These are phyloP conservation scores for Raphanus sativus DNA, from an alignment of 345 rosid genomes.

Conservation along the genomic window DNA sequence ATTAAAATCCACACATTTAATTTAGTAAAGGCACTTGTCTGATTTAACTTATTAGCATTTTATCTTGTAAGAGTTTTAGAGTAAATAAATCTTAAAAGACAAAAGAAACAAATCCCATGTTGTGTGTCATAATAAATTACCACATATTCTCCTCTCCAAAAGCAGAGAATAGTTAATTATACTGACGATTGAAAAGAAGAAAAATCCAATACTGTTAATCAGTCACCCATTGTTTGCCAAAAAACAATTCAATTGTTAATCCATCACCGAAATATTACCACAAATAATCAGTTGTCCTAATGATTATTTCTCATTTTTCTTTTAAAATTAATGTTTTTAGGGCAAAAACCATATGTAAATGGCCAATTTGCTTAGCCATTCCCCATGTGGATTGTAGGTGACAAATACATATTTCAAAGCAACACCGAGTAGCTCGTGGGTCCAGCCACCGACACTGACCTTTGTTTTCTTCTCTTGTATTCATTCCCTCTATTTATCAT, in stretches of 20 bases:
- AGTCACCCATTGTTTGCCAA: neutral
- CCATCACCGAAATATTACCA: neutral
- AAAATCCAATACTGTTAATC: neutral
- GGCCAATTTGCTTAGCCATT: constrained; percentile 20
- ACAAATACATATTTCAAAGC: constrained; percentile 33
- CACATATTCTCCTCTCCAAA: neutral
- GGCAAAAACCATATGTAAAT: constrained; percentile 20
- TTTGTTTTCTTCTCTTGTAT: constrained; percentile 18
- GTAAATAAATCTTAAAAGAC: constrained; percentile 1
- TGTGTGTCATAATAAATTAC: neutral
- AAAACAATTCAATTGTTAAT: neutral
- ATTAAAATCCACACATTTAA: neutral
- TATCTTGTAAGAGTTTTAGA: neutral
- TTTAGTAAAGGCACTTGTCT: neutral
- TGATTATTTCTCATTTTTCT: neutral
- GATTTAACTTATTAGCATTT: neutral
- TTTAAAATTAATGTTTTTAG: neutral
- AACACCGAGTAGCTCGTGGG: constrained; percentile 28
- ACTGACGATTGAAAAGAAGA: neutral
- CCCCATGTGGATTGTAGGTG: constrained; percentile 29
- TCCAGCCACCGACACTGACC: constrained; percentile 63
- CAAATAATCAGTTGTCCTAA: neutral
- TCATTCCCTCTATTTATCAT: neutral
- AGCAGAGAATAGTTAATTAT: neutral
- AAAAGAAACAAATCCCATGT: neutral